phyloP scores from a whole-genome alignment of 2,329 filamentous ascomycete genomes.

The Cercospora sp. region DNA sequence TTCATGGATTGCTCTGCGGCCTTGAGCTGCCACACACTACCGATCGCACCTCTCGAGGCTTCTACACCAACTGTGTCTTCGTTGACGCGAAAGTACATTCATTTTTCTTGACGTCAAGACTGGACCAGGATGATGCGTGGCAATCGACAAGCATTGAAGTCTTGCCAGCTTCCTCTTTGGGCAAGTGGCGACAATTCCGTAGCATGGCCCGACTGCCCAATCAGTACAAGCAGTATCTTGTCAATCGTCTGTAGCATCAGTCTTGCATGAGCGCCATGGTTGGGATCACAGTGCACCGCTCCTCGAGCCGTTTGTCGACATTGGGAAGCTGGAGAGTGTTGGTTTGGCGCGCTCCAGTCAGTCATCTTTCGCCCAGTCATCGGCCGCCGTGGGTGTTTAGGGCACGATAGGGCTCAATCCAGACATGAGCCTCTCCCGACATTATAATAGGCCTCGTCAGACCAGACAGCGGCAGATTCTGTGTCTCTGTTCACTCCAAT shows the following conservation, averaged over 20 bases:
- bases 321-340: background rate
- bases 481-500: too few species aligned
- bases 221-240: background rate
- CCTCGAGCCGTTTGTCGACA: background rate
- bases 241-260: background rate
- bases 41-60: background rate
- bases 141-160: slow-evolving; percentile 2
- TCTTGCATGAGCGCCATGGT: background rate
- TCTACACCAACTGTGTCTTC: background rate
- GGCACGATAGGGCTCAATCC: too few species aligned
- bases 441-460: background rate
- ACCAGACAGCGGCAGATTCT: background rate
- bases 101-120: background rate
- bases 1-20: background rate
- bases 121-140: background rate
- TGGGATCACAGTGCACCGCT: background rate
- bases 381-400: too few species aligned
- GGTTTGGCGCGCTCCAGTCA: too few species aligned
- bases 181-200: background rate
- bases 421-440: background rate
- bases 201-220: background rate
- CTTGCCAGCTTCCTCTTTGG: slow-evolving; percentile 13
- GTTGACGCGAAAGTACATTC: background rate
- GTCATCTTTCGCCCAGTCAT: too few species aligned
- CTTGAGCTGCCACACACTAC: too few species aligned